A percentile compares a stretch with the other conserved stretches of the same genome.
phyloP scores from a whole-genome alignment of 2,329 filamentous ascomycete species.

The Amphichorda felina region DNA sequence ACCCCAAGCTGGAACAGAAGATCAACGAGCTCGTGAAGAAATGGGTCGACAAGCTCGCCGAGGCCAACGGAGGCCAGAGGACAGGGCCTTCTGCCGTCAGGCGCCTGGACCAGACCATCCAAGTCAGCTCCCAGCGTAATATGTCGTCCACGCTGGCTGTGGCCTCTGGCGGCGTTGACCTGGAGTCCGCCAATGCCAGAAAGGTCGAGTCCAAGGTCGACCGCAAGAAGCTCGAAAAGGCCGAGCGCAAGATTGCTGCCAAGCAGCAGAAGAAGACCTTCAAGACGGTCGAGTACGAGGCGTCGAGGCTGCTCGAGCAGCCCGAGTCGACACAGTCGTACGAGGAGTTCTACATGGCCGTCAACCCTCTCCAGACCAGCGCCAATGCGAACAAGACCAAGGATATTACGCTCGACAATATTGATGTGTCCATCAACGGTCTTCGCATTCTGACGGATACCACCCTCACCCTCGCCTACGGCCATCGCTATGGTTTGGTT shows the following conservation, averaged over 20 bases:
- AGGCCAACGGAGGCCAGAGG: slow-evolving; percentile 58
- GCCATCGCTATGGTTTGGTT: slow-evolving; percentile 89
- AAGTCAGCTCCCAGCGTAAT: slow-evolving; percentile 87
- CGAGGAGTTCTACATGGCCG: slow-evolving; percentile 99
- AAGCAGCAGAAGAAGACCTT: slow-evolving; percentile 98
- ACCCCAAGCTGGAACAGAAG: slow-evolving; percentile 57
- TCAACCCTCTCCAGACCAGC: slow-evolving; percentile 90
- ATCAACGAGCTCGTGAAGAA: slow-evolving; percentile 79
- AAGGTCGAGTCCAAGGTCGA: slow-evolving; percentile 98
- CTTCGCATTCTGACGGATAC: slow-evolving; percentile 85
- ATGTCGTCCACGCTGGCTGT: slow-evolving; percentile 93
- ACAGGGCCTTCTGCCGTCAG: slow-evolving; percentile 66
- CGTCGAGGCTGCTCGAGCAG: slow-evolving; percentile 77
- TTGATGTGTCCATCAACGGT: slow-evolving; percentile 87
- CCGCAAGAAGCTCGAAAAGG: slow-evolving; percentile 97
- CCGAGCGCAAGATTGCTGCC: slow-evolving; percentile 90
- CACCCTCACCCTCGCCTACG: slow-evolving; percentile 79
- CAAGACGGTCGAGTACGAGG: slow-evolving; percentile 97
- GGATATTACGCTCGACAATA: slow-evolving; percentile 95
- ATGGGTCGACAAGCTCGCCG: slow-evolving; percentile 74
- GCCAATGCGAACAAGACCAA: slow-evolving; percentile 78
- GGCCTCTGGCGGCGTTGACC: slow-evolving; percentile 70
- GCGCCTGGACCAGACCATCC: slow-evolving; percentile 86
- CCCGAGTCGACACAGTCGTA: slow-evolving; percentile 80
- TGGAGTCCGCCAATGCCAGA: slow-evolving; percentile 83